Percentiles rank a stretch among this genome's conserved stretches.
phyloP scores from a whole-genome alignment of 208 protist species.

The Acanthamoeba lenticulata region DNA sequence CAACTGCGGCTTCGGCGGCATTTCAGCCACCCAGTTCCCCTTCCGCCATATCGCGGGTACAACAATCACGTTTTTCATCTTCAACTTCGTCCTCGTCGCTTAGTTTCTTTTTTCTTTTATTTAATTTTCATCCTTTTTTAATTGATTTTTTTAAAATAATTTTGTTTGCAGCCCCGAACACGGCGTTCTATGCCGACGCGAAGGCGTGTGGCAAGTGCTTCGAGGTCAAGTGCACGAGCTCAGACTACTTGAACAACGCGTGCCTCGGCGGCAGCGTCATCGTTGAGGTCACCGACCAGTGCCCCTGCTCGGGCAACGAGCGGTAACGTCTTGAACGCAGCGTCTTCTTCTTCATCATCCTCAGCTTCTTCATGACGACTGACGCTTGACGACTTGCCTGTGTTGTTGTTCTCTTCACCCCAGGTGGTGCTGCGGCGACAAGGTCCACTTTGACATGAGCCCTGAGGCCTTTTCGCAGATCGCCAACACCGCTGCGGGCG shows the following conservation, averaged over 20 bases:
- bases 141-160: too few relatives aligned
- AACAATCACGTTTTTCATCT: background rate
- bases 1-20: constrained; percentile 50
- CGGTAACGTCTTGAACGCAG: too few relatives aligned
- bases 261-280: constrained; percentile 11
- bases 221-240: constrained; percentile 45
- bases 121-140: background rate
- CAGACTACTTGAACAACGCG: constrained; percentile 8
- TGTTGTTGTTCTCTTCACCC: too few relatives aligned
- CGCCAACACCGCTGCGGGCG: background rate
- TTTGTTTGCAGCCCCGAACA: background rate
- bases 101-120: background rate
- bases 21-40: background rate
- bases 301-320: background rate
- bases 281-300: constrained; percentile 26
- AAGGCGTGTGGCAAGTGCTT: constrained; percentile 45
- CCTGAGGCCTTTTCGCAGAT: constrained; percentile 37
- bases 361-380: too few relatives aligned
- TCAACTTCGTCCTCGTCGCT: background rate
- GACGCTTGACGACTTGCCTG: too few relatives aligned
- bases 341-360: too few relatives aligned
- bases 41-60: background rate
- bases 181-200: background rate
- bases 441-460: constrained; percentile 51
- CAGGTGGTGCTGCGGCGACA: too few relatives aligned